A percentile compares a stretch with the other conserved stretches of the same genome.
These are phyloP conservation scores for Hydnomerulius pinastri DNA, from an alignment of 768 basidiomycete genomes.

Conservation along the genomic window DNA sequence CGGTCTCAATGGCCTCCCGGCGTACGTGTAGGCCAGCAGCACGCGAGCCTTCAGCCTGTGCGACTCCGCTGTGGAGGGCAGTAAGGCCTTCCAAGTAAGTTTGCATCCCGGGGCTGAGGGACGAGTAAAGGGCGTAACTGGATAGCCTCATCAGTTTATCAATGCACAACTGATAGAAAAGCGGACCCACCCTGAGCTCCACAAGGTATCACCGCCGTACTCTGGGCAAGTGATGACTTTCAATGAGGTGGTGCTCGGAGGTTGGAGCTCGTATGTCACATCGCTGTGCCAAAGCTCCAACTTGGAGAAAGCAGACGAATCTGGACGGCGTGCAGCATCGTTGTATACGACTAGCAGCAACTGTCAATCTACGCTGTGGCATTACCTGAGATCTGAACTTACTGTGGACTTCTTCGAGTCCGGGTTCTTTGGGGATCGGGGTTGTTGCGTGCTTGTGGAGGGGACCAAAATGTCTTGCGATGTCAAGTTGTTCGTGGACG, in stretches of 20 bases:
- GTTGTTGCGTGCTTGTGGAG: conserved; percentile 86
- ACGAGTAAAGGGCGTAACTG: conserved; percentile 84
- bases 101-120: conserved; percentile 73
- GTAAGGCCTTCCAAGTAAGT: conserved; percentile 72
- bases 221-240: conserved; percentile 72
- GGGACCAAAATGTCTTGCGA: conserved; percentile 71
- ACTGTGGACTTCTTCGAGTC: conserved; percentile 79
- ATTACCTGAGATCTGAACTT: conserved; percentile 15
- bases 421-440: conserved; percentile 66
- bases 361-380: conserved; percentile 6
- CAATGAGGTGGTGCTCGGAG: conserved; percentile 78
- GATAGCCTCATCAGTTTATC: conserved; percentile 6
- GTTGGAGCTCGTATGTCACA: conserved; percentile 79
- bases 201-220: conserved; percentile 77
- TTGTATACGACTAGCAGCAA: conserved; percentile 65
- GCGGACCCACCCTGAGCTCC: conserved; percentile 69
- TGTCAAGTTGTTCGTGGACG: conserved; percentile 69
- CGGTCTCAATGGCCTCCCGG: conserved; percentile 63
- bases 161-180: background rate
- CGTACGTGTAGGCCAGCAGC: conserved; percentile 72
- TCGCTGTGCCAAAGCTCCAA: conserved; percentile 84
- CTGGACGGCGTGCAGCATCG: conserved; percentile 62
- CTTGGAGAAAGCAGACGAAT: conserved; percentile 66
- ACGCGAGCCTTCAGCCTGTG: conserved; percentile 74
- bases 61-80: conserved; percentile 76